Conservation (phyloP, 768 basidiomycete genomes). For the Kwoniella sp. region DNA sequence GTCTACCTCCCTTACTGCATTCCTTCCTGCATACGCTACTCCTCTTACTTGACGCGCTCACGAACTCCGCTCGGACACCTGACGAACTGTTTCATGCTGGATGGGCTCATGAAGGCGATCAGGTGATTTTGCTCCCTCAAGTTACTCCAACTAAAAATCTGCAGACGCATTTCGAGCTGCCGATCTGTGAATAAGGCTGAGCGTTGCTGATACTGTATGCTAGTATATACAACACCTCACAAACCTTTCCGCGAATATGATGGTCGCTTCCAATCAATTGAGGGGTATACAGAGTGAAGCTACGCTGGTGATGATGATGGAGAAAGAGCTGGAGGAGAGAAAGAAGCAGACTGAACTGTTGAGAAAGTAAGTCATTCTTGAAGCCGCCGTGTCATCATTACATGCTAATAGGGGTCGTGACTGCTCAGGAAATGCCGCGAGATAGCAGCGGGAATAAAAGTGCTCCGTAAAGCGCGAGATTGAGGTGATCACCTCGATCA, state of each 20-base stretch:
- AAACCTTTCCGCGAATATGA: conserved; percentile 47
- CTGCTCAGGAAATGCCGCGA: background rate
- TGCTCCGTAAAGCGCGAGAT: background rate
- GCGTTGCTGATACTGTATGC: background rate
- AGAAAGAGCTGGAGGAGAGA: conserved; percentile 37
- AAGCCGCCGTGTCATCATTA: too few relatives aligned
- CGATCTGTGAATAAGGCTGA: background rate
- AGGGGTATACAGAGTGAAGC: conserved; percentile 42
- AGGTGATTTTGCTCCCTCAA: conserved; percentile 36
- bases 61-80: conserved; percentile 41
- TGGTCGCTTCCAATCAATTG: conserved; percentile 44
- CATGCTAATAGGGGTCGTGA: too few relatives aligned
- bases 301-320: conserved; percentile 46
- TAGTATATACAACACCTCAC: conserved; percentile 50
- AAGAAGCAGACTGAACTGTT: conserved; percentile 30
- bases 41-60: conserved; percentile 38
- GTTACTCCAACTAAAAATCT: too few relatives aligned
- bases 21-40: conserved; percentile 47
- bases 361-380: conserved; percentile 11
- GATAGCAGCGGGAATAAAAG: background rate
- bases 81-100: conserved; percentile 41
- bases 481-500: background rate
- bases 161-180: too few relatives aligned
- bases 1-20: conserved; percentile 41
- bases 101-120: conserved; percentile 49